Conservation (phyloP, 2,329 filamentous ascomycete species). For the Penicillium sp. region DNA sequence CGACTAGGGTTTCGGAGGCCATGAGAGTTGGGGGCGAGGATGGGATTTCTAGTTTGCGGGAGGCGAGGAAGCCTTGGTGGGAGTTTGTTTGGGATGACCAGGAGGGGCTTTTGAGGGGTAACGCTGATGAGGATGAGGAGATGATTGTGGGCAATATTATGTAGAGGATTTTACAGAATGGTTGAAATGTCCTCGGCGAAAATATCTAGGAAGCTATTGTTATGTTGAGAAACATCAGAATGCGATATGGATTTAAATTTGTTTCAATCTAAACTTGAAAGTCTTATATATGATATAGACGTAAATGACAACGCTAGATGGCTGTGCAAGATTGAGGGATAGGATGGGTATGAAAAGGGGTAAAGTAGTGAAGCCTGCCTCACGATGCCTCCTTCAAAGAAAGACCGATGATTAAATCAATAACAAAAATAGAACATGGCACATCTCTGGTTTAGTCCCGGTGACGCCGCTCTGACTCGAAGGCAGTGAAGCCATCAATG, state of each 20-base stretch:
- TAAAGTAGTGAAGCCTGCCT: slow-evolving; percentile 3
- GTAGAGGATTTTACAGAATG: neutral
- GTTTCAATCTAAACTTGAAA: neutral
- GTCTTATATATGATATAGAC: neutral
- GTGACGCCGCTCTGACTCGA: slow-evolving; percentile 37
- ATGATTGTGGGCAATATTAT: neutral
- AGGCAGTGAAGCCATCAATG: slow-evolving; percentile 40
- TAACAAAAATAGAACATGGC: neutral
- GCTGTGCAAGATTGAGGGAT: neutral
- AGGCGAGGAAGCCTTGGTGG: slow-evolving; percentile 20
- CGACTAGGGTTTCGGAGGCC: slow-evolving; percentile 6
- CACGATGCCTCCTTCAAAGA: neutral
- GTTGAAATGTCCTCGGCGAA: too few species aligned
- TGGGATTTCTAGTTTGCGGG: slow-evolving; percentile 13
- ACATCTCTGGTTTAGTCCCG: slow-evolving; percentile 9
- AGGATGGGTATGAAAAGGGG: slow-evolving; percentile 6
- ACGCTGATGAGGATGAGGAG: neutral
- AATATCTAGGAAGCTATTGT: neutral
- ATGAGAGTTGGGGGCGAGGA: slow-evolving; percentile 10
- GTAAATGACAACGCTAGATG: neutral
- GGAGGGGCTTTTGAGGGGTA: neutral
- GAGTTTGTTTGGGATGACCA: slow-evolving; percentile 25
- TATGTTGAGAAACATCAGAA: too few species aligned
- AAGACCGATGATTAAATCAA: neutral
- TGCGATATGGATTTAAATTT: neutral